Evolutionary conservation across 176 grass and related monocot genomes (phyloP).

Genomic region (Sorghum bicolor): Sorghum_bicolor_NCBIv3 NC_012874.2:51292001-51292500

Average conservation of each 20-base stretch:
- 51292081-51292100: neutral
- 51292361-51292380: neutral
- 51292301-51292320: neutral
- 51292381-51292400: neutral
- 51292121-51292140: neutral
- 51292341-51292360: constrained; percentile 19
- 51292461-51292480: neutral
- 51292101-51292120: neutral
- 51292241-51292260: neutral
- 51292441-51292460: neutral
- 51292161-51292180: neutral
- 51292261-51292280: neutral
- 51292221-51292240: neutral
- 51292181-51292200: neutral
- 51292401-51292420: no score
- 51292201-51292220: neutral
- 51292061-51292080: neutral
- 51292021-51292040: no score
- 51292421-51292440: neutral
- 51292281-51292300: neutral
- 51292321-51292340: neutral
- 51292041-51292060: neutral
- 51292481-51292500: neutral
- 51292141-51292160: neutral
- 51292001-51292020: no score